phyloP scores from a whole-genome alignment of 768 basidiomycete genomes.

The Macrolepiota dolichaula region DNA sequence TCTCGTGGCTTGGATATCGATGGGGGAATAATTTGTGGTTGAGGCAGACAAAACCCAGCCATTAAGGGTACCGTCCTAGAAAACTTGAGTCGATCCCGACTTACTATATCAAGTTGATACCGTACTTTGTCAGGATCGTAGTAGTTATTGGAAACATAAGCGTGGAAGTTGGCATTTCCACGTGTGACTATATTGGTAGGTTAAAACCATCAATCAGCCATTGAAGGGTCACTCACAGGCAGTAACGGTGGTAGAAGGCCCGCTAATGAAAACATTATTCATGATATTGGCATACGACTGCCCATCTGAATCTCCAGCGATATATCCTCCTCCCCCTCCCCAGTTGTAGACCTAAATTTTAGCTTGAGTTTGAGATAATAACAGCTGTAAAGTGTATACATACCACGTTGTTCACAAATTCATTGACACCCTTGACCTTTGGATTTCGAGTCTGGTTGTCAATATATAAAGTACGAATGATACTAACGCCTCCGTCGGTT shows the following conservation, averaged over 20 bases:
- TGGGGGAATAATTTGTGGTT: constrained; percentile 28
- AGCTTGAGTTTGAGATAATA: too few species aligned
- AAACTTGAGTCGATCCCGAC: not conserved
- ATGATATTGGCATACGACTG: constrained; percentile 30
- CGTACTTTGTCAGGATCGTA: constrained; percentile 24
- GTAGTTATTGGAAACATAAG: constrained; percentile 31
- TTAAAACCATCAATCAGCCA: not conserved
- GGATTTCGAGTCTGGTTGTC: constrained; percentile 35
- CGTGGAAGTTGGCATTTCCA: constrained; percentile 34
- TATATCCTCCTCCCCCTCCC: constrained; percentile 32
- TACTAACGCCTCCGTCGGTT: constrained; percentile 32
- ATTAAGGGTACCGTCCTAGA: constrained; percentile 27
- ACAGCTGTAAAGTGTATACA: not conserved
- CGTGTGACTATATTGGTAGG: constrained; percentile 22
- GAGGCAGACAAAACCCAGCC: constrained; percentile 24
- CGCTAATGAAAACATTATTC: constrained; percentile 33
- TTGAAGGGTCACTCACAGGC: constrained; percentile 19
- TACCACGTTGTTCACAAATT: constrained; percentile 34
- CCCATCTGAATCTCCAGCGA: constrained; percentile 32
- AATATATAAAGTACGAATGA: constrained; percentile 32
- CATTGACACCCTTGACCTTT: constrained; percentile 34
- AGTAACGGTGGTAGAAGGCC: constrained; percentile 26
- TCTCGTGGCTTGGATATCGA: constrained; percentile 27
- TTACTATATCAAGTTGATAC: not conserved
- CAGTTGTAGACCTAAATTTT: constrained; percentile 27